Conservation (phyloP, 2,329 filamentous ascomycete species). For the Pseudocercospora pini-densiflorae region DNA sequence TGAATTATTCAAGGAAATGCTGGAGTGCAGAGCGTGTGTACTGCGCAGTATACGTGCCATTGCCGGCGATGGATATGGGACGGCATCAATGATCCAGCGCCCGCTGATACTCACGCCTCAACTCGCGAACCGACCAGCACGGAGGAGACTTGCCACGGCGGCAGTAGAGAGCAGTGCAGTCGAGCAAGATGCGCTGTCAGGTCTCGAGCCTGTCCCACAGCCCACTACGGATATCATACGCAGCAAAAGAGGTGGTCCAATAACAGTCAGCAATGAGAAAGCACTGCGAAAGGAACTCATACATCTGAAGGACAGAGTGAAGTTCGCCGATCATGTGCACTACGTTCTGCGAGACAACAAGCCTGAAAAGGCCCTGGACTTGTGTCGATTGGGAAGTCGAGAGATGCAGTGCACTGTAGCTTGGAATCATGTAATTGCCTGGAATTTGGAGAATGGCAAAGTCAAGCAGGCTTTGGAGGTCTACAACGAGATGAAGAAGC, state of each 20-base stretch:
- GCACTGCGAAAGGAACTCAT: constrained; percentile 61
- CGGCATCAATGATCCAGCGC: constrained; percentile 20
- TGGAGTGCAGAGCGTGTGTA: constrained; percentile 51
- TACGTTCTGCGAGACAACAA: constrained; percentile 63
- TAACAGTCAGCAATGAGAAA: constrained; percentile 29
- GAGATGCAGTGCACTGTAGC: constrained; percentile 69
- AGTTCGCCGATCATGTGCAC: constrained; percentile 71
- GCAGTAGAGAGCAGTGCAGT: constrained; percentile 9
- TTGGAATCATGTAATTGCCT: constrained; percentile 86
- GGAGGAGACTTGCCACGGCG: constrained; percentile 19
- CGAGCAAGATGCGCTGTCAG: constrained; percentile 29
- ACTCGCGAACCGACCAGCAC: constrained; percentile 12
- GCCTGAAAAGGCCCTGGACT: constrained; percentile 67
- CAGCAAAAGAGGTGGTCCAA: constrained; percentile 11
- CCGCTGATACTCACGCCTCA: constrained; percentile 33
- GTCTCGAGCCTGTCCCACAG: constrained; percentile 34
- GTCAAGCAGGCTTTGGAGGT: constrained; percentile 72
- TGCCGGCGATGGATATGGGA: constrained; percentile 35
- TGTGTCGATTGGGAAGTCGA: constrained; percentile 73
- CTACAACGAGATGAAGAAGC: constrained; percentile 99
- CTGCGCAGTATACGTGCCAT: constrained; percentile 50
- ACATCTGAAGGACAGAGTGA: constrained; percentile 71
- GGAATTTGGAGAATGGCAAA: constrained; percentile 65
- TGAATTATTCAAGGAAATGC: constrained; percentile 39
- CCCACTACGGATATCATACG: constrained; percentile 3